phyloP scores from a whole-genome alignment of 768 basidiomycete genomes.

The Lactarius deliciosus region DNA sequence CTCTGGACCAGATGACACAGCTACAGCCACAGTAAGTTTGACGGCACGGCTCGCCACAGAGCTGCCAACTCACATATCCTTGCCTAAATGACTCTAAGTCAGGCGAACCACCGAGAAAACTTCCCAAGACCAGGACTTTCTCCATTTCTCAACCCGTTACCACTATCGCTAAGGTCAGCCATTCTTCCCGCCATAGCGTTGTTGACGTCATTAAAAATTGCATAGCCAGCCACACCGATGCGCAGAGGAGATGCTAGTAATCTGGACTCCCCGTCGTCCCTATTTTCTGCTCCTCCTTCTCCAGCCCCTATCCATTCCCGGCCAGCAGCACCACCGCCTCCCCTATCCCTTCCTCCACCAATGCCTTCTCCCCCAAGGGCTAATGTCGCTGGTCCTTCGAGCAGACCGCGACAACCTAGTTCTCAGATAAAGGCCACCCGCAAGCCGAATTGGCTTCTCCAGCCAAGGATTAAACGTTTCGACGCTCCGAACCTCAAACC shows the following conservation, averaged over 20 bases:
- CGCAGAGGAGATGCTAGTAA: conserved; percentile 1
- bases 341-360: background rate
- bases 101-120: conserved; percentile 12
- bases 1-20: background rate
- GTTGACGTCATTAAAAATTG: background rate
- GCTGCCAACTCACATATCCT: background rate
- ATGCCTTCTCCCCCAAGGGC: background rate
- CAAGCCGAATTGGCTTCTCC: conserved; percentile 18
- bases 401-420: background rate
- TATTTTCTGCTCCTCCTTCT: conserved; percentile 32
- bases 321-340: background rate
- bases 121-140: conserved; percentile 5
- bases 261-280: conserved; percentile 27
- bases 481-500: conserved; percentile 28
- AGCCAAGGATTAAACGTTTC: conserved; percentile 39
- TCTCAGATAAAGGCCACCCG: conserved; percentile 9
- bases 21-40: conserved; percentile 9
- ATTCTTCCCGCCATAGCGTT: background rate
- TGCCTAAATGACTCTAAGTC: conserved; percentile 3
- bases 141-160: background rate
- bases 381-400: conserved; percentile 5
- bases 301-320: conserved; percentile 17
- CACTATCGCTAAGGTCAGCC: conserved; percentile 6
- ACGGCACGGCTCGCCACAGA: background rate
- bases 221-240: conserved; percentile 21